Evolutionary conservation across 2,329 filamentous ascomycete species (phyloP).

Genomic region (Paecilomyces sp.): DNA sequence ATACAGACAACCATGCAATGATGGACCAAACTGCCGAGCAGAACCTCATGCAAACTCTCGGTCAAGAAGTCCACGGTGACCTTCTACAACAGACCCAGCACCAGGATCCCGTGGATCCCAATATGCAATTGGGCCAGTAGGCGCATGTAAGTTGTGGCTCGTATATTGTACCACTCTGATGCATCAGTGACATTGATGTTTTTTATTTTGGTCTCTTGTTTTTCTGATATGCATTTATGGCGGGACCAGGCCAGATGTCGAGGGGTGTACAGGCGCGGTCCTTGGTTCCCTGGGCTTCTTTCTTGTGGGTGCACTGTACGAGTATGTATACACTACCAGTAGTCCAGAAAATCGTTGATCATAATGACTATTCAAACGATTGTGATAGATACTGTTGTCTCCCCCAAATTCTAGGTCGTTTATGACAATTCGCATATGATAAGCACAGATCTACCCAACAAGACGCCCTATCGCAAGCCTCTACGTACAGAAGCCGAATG

Average conservation of each 20-base stretch:
- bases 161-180: neutral
- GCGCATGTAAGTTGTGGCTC: neutral
- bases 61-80: slow-evolving; percentile 34
- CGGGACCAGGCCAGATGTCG: neutral
- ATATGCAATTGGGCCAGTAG: slow-evolving; percentile 28
- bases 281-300: neutral
- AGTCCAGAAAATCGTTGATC: neutral
- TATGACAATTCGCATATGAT: neutral
- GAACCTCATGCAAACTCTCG: slow-evolving; percentile 37
- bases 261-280: neutral
- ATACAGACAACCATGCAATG: slow-evolving; percentile 21
- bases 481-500: neutral
- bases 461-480: neutral
- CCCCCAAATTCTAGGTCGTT: neutral
- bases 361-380: neutral
- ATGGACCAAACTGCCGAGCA: slow-evolving; percentile 36
- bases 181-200: neutral
- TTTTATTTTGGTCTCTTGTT: neutral
- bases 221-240: neutral
- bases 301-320: neutral
- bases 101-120: slow-evolving; percentile 26
- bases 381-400: neutral
- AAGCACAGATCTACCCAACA: neutral
- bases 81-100: slow-evolving; percentile 24
- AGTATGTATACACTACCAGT: neutral